phyloP scores from a whole-genome alignment of 345 rosid genomes.

The Populus ilicifolia region DNA sequence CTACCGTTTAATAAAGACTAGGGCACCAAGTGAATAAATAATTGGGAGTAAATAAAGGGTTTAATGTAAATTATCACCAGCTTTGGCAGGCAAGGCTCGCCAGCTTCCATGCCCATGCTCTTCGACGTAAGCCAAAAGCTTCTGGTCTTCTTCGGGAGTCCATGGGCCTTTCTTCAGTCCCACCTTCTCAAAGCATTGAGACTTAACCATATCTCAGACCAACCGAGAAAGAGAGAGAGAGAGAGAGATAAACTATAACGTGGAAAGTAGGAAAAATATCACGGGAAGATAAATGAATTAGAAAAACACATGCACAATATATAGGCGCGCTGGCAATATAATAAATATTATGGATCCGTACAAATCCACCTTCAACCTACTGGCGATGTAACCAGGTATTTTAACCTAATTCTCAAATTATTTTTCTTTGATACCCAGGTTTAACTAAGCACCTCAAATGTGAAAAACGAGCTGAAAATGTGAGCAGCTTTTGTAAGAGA shows the following conservation, averaged over 20 bases:
- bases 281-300: neutral
- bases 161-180: constrained; percentile 17
- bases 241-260: neutral
- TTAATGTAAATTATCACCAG: neutral
- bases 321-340: neutral
- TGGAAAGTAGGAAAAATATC: neutral
- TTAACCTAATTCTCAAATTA: too few species aligned
- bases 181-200: constrained; percentile 2
- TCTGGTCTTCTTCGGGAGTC: constrained; percentile 19
- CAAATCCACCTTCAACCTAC: neutral
- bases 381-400: neutral
- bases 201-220: neutral
- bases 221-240: neutral
- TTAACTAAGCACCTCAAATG: too few species aligned
- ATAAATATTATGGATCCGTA: neutral
- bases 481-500: too few species aligned
- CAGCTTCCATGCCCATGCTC: constrained; percentile 16
- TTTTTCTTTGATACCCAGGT: neutral
- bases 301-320: neutral
- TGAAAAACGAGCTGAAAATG: neutral
- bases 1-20: neutral
- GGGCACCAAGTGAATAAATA: neutral
- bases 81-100: constrained; percentile 10
- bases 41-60: neutral
- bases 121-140: constrained; percentile 7